Evolutionary conservation across 352 stramenopile genomes (phyloP).

Genomic region (Lagenidium sp.): DNA sequence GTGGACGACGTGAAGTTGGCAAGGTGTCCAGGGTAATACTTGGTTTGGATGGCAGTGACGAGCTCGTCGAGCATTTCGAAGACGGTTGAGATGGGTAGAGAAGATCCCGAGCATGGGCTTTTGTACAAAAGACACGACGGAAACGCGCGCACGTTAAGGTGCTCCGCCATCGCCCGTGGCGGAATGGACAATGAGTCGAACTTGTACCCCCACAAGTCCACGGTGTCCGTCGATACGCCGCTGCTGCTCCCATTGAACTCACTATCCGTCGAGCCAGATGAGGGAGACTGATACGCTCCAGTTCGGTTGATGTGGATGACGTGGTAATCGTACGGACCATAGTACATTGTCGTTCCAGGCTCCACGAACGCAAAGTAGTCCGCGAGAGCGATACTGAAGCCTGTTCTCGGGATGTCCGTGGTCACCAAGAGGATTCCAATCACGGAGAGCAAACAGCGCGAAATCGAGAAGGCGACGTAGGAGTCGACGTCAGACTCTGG

Average conservation of each 20-base stretch:
- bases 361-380: background rate
- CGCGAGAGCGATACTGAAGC: background rate
- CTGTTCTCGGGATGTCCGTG: conserved; percentile 1
- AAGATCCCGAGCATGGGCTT: background rate
- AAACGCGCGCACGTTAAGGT: conserved; percentile 2
- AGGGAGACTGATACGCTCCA: background rate
- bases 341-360: background rate
- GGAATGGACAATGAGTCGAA: conserved; percentile 6
- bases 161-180: background rate
- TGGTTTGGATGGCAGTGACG: background rate
- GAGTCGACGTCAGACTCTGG: no score
- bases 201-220: conserved; percentile 4
- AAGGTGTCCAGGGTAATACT: background rate
- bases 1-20: conserved; percentile 2
- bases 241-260: background rate
- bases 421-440: no score
- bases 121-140: background rate
- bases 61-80: conserved; percentile 14
- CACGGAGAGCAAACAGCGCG: no score
- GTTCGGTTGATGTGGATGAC: conserved; percentile 1
- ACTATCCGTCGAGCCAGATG: background rate
- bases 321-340: conserved; percentile 3
- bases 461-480: no score
- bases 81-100: background rate
- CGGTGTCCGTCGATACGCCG: background rate